Conservation (phyloP, 176 grass and related monocot genomes). For the Paspalum vaginatum region DNA sequence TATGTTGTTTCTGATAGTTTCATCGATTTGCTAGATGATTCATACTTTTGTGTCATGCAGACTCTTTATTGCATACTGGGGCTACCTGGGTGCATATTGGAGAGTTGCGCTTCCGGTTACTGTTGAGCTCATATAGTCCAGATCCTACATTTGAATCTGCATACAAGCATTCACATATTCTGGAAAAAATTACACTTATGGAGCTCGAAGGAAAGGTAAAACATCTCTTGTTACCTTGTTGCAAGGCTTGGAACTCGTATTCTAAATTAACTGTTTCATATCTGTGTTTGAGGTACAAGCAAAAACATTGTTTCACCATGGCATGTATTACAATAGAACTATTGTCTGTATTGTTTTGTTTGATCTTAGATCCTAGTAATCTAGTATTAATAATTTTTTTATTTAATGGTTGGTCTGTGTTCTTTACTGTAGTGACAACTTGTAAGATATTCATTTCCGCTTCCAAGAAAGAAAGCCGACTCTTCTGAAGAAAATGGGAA, state of each 20-base stretch:
- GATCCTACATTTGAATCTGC: constrained; percentile 73
- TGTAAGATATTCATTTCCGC: neutral
- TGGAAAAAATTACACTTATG: constrained; percentile 70
- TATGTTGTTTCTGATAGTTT: constrained; percentile 6
- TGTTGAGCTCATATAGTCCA: constrained; percentile 74
- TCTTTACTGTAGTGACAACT: too few species aligned
- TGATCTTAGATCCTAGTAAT: too few species aligned
- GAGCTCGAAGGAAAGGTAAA: constrained; percentile 79
- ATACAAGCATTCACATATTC: constrained; percentile 70
- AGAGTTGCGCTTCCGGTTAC: constrained; percentile 70
- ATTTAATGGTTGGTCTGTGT: too few species aligned
- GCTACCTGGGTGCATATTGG: constrained; percentile 91
- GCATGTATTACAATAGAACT: neutral
- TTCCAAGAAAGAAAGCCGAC: neutral
- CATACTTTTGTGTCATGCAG: constrained; percentile 47
- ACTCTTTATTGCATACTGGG: constrained; percentile 74
- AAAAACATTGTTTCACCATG: neutral
- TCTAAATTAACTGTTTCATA: constrained; percentile 6
- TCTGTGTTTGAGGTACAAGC: neutral
- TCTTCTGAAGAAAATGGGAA: neutral
- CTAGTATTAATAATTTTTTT: too few species aligned
- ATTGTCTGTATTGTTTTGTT: too few species aligned
- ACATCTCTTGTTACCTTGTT: constrained; percentile 17
- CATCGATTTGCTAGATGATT: neutral
- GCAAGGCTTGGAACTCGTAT: neutral